phyloP scores from a whole-genome alignment of 208 protist species.

The Trypanosoma caninum region DNA sequence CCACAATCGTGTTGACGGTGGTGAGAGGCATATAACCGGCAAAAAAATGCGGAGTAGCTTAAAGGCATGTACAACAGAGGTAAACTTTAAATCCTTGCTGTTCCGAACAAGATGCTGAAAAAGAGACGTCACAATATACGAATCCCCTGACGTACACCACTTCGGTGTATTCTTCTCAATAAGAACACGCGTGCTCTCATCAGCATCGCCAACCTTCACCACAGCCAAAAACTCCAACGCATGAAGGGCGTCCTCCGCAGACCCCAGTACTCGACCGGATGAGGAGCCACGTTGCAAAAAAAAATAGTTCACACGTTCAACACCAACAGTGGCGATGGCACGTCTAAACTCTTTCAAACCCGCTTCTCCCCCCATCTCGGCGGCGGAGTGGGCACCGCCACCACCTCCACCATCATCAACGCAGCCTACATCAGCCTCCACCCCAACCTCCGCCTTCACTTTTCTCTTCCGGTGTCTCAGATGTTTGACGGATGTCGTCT shows the following conservation, averaged over 20 bases:
- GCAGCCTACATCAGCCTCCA: not conserved
- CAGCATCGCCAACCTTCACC: conserved; percentile 36
- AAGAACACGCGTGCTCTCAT: conserved; percentile 4
- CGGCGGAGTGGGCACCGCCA: not conserved
- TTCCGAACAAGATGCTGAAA: conserved; percentile 27
- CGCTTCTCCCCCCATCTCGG: not conserved
- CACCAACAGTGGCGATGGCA: conserved; percentile 41
- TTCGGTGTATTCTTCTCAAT: conserved; percentile 1
- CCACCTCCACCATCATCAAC: not conserved
- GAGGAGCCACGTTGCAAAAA: conserved; percentile 39
- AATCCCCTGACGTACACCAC: not conserved
- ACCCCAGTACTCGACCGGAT: conserved; percentile 14
- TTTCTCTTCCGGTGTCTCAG: not conserved
- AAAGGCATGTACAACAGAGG: conserved; percentile 65
- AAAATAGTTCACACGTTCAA: conserved; percentile 61
- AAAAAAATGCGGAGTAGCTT: conserved; percentile 68
- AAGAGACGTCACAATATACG: conserved; percentile 22
- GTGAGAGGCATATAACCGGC: conserved; percentile 37
- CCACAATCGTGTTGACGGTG: not conserved
- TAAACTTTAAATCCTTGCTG: conserved; percentile 60
- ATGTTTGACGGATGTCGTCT: not conserved
- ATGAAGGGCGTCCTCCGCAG: conserved; percentile 52
- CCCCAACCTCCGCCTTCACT: not conserved
- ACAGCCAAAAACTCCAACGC: conserved; percentile 58
- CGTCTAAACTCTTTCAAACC: conserved; percentile 26